These are phyloP conservation scores for Cerioporus squamosus DNA, from an alignment of 1,284 basidiomycete genomes.

Conservation along the genomic window DNA sequence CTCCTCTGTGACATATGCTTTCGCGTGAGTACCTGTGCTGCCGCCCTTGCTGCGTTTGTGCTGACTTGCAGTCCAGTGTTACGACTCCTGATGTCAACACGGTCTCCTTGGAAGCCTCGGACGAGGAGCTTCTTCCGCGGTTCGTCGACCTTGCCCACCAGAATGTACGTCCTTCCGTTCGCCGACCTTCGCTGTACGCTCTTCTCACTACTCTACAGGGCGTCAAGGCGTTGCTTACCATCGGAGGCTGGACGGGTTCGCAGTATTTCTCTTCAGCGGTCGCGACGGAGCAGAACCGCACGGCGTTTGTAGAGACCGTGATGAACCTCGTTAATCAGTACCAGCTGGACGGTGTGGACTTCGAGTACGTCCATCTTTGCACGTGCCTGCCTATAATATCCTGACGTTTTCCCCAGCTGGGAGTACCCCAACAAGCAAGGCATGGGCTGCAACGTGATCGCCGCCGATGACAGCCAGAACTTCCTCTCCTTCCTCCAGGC, in stretches of 20 bases:
- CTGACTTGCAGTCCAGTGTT: constrained; percentile 23
- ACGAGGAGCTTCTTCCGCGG: constrained; percentile 47
- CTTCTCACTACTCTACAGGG: constrained; percentile 37
- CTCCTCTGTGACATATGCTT: constrained; percentile 57
- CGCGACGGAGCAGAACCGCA: constrained; percentile 60
- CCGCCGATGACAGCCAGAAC: constrained; percentile 64
- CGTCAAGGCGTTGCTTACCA: constrained; percentile 76
- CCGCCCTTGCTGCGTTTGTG: background rate
- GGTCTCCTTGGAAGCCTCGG: constrained; percentile 46
- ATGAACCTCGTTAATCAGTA: constrained; percentile 64
- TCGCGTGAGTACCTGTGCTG: constrained; percentile 50
- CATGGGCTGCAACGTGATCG: constrained; percentile 68
- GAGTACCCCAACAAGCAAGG: constrained; percentile 78
- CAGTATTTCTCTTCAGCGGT: constrained; percentile 79
- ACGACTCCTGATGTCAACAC: constrained; percentile 52
- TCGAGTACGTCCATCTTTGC: constrained; percentile 63
- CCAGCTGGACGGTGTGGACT: constrained; percentile 82
- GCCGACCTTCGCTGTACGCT: too few relatives aligned
- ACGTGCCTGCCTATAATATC: background rate
- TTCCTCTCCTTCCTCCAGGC: constrained; percentile 57
- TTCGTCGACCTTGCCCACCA: constrained; percentile 60
- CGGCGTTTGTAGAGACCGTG: constrained; percentile 71
- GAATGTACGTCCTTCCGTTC: constrained; percentile 44
- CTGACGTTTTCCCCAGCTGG: constrained; percentile 58
- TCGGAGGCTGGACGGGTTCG: constrained; percentile 90